These are phyloP conservation scores for Penicillium aurantiogriseum DNA, from an alignment of 2,329 filamentous ascomycete species.

Conservation along the genomic window DNA sequence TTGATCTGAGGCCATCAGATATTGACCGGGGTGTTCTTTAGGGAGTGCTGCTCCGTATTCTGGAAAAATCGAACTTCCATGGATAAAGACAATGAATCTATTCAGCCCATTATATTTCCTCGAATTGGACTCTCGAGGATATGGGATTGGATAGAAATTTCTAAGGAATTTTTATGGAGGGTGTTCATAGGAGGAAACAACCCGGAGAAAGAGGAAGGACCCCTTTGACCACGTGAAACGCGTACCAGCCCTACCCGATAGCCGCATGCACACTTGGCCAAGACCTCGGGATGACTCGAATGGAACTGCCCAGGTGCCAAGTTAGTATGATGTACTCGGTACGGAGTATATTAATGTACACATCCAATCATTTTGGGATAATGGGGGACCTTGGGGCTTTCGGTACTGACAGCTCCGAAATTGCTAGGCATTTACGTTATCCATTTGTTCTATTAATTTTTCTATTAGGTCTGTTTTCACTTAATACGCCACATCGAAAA, in stretches of 20 bases:
- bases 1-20: conserved; percentile 4
- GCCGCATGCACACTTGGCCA: not conserved
- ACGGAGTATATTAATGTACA: not conserved
- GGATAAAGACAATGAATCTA: not conserved
- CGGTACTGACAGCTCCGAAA: not conserved
- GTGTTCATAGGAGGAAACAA: not conserved
- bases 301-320: not conserved
- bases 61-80: not conserved
- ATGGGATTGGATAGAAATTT: not conserved
- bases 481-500: too few species aligned
- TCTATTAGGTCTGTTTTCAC: too few species aligned
- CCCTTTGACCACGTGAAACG: not conserved
- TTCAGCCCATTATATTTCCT: conserved; percentile 4
- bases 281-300: not conserved
- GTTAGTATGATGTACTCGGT: not conserved
- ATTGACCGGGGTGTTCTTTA: not conserved
- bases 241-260: conserved; percentile 19
- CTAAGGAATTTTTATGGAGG: not conserved
- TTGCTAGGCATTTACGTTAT: not conserved
- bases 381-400: not conserved
- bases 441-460: too few species aligned
- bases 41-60: not conserved
- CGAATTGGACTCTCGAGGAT: not conserved
- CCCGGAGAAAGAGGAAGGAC: not conserved
- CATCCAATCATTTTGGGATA: not conserved